Evolutionary conservation across 2,329 filamentous ascomycete species (phyloP).

Genomic region (Alternaria alternata): DNA sequence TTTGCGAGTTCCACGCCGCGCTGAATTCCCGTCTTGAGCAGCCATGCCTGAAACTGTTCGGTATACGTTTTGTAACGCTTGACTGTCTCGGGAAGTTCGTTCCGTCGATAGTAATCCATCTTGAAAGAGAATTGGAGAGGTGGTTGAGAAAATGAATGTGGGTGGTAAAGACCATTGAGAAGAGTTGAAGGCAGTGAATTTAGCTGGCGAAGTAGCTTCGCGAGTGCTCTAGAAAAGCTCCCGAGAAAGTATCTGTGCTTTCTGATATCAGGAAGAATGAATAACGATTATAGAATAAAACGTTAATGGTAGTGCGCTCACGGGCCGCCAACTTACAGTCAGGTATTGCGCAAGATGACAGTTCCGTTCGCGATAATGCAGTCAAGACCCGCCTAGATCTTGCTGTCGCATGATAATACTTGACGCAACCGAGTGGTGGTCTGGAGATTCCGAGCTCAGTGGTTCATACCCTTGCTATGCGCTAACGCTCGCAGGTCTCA

Average conservation of each 20-base stretch:
- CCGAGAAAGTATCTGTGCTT: background rate
- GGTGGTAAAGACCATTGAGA: background rate
- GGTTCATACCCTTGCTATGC: background rate
- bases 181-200: background rate
- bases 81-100: constrained; percentile 29
- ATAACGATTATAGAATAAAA: background rate
- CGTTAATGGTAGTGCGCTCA: background rate
- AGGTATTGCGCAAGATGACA: background rate
- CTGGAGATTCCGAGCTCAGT: background rate
- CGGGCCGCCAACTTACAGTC: background rate
- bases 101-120: constrained; percentile 26
- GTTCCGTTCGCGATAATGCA: background rate
- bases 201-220: background rate
- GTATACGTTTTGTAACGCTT: constrained; percentile 23
- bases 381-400: background rate
- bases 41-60: constrained; percentile 26
- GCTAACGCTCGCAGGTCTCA: background rate
- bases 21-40: constrained; percentile 19
- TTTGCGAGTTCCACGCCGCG: constrained; percentile 21
- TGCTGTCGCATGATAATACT: background rate
- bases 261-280: background rate
- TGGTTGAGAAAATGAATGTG: background rate
- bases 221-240: background rate
- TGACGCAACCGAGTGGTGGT: background rate
- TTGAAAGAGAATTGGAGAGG: background rate